phyloP scores from a whole-genome alignment of 495 filamentous ascomycete species.

The Xylaria grammica region DNA sequence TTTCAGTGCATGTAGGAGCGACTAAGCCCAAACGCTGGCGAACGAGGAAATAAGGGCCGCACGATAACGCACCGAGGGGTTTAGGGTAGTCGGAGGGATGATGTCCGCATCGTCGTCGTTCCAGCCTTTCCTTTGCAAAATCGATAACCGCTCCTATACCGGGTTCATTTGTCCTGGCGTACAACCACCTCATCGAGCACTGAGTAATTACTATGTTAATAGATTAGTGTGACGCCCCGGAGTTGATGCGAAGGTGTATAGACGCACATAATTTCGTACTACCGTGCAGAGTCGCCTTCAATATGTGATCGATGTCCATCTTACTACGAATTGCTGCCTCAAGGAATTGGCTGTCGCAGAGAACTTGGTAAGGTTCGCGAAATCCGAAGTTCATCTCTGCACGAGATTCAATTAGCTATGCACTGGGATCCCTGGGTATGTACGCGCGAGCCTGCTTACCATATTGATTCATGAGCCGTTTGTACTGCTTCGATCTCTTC shows the following conservation, averaged over 20 bases:
- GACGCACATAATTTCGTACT: slow-evolving; percentile 80
- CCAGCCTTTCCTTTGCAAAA: slow-evolving; percentile 69
- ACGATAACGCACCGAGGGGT: slow-evolving; percentile 54
- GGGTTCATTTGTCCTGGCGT: slow-evolving; percentile 60
- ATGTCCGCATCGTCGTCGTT: slow-evolving; percentile 88
- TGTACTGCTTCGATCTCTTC: slow-evolving; percentile 93
- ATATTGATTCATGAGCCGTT: slow-evolving; percentile 95
- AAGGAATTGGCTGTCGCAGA: slow-evolving; percentile 84
- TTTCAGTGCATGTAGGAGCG: neutral
- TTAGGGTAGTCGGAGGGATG: slow-evolving; percentile 71
- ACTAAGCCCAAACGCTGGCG: neutral
- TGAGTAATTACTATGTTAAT: slow-evolving; percentile 49
- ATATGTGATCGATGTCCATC: slow-evolving; percentile 74
- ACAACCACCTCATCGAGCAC: slow-evolving; percentile 72
- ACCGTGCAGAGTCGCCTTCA: slow-evolving; percentile 78
- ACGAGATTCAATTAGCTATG: neutral
- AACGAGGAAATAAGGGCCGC: neutral
- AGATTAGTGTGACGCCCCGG: slow-evolving; percentile 20
- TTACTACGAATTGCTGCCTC: slow-evolving; percentile 74
- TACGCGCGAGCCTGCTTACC: slow-evolving; percentile 35
- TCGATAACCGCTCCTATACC: slow-evolving; percentile 65
- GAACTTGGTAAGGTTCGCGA: slow-evolving; percentile 91
- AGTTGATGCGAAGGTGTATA: neutral
- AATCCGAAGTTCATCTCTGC: slow-evolving; percentile 72
- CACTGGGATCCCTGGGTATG: neutral